Base-by-base conservation (phyloP, 805 yeast species). In the Candida loeiensis region DNA sequence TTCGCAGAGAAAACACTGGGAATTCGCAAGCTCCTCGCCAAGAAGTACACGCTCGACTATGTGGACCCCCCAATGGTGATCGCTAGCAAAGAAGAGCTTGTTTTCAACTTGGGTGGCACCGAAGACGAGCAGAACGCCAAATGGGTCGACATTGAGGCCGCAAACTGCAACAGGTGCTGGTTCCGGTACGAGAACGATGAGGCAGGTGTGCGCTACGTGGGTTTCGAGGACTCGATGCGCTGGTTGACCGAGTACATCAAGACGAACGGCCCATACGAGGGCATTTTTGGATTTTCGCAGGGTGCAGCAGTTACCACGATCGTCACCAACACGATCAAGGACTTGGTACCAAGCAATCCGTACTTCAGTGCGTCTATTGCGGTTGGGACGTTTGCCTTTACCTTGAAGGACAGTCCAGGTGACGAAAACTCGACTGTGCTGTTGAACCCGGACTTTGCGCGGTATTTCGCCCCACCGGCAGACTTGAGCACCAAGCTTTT, bases 261-360 rank as follows among this genome's bases (percentile, higher is more conserved):
- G 27, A 36, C 51, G 33, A 49, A 67, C 41, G 74, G 74, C 6
- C 74, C 74, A 1, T 68, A 61, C 46, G 64, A 64, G 35, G 73
- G 73, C 0, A 52, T 69, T 16, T 49, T 69, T 25, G 74, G 73
- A 3, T 69, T 67, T 39, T 62, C 69, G 18, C 74, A 69, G 45
- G 74, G 74, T 21, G 71, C 71, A 2, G 64, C 66, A 6, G 57
- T 68, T 64, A 48, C 69, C 3, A 52, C 63, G 3, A 49, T 61
- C 4, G 37, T 63, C 6, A 52, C 59, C 37, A 63, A 56, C 36
- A 40, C 42, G 8, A 48, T 65, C 11, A 44, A 45, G 5, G 40
- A 43, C 33, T 43, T 50, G 21, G 27, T 55, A 3, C 64, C 66
- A 1, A 31, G 27, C 2, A 59, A 59, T 33, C 58, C 56, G 4